These are phyloP conservation scores for Pichia nakasei DNA, from an alignment of 805 yeast genomes.

Conservation along the genomic window DNA sequence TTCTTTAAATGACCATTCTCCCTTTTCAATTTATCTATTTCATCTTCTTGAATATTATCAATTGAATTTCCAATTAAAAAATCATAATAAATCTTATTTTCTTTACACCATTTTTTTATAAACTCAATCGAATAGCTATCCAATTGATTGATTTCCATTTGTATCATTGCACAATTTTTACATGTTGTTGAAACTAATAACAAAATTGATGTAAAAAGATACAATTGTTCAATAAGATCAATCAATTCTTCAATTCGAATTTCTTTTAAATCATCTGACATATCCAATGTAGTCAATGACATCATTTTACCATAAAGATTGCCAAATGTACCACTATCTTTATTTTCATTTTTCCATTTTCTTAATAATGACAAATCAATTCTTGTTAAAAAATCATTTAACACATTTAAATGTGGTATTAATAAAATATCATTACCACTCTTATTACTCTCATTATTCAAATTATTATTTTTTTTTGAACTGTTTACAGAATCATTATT, in stretches of 20 bases:
- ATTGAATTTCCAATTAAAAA: not conserved
- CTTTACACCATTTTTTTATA: slow-evolving; percentile 13
- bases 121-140: slow-evolving; percentile 13
- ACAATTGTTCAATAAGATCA: slow-evolving; percentile 15
- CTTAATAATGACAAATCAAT: slow-evolving; percentile 8
- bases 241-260: not conserved
- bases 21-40: not conserved
- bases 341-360: slow-evolving; percentile 4
- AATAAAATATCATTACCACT: not conserved
- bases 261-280: no score
- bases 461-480: no score
- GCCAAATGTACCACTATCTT: not conserved
- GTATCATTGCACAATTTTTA: slow-evolving; percentile 11
- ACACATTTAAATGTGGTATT: not conserved
- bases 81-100: not conserved
- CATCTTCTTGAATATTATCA: not conserved
- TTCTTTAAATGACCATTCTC: not conserved
- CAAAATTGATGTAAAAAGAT: slow-evolving; percentile 18
- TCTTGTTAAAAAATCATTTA: slow-evolving; percentile 1
- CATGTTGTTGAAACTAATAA: slow-evolving; percentile 19
- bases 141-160: slow-evolving; percentile 24
- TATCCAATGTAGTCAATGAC: no score
- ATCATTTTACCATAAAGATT: not conserved
- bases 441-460: not conserved
- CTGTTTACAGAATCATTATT: not conserved